Conservation (phyloP, 2,329 filamentous ascomycete genomes). For the Dendryphion nanum region DNA sequence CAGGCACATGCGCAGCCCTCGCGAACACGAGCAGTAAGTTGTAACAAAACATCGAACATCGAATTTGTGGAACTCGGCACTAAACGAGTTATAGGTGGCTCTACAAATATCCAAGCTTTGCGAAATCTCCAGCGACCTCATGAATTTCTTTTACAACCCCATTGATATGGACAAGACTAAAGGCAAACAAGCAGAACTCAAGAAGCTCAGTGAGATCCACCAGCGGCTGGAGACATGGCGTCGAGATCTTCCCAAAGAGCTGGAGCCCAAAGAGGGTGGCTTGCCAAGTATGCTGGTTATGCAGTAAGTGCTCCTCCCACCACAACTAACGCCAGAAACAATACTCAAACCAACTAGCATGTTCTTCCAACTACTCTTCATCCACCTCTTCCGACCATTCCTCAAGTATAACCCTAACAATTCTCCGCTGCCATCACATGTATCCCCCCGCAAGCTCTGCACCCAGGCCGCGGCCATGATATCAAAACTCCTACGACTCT, state of each 20-base stretch:
- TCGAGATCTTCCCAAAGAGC: slow-evolving; percentile 75
- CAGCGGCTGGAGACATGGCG: slow-evolving; percentile 88
- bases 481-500: slow-evolving; percentile 89
- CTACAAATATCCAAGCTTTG: slow-evolving; percentile 80
- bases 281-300: slow-evolving; percentile 77
- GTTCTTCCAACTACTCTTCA: slow-evolving; percentile 95
- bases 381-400: slow-evolving; percentile 93
- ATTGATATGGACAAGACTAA: slow-evolving; percentile 58
- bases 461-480: slow-evolving; percentile 86
- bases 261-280: slow-evolving; percentile 86
- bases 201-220: slow-evolving; percentile 89
- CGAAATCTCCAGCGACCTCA: slow-evolving; percentile 89
- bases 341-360: too few relatives aligned
- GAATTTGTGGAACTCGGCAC: background rate
- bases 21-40: slow-evolving; percentile 67
- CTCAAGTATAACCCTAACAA: slow-evolving; percentile 81
- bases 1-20: slow-evolving; percentile 74
- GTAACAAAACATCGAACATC: background rate
- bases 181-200: slow-evolving; percentile 80
- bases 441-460: slow-evolving; percentile 87
- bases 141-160: slow-evolving; percentile 90
- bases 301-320: slow-evolving; percentile 67
- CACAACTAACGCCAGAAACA: too few relatives aligned
- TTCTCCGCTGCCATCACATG: slow-evolving; percentile 80
- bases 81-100: slow-evolving; percentile 58